Conservation (phyloP, 345 rosid species). For the Noccaea bulbosa region DNA sequence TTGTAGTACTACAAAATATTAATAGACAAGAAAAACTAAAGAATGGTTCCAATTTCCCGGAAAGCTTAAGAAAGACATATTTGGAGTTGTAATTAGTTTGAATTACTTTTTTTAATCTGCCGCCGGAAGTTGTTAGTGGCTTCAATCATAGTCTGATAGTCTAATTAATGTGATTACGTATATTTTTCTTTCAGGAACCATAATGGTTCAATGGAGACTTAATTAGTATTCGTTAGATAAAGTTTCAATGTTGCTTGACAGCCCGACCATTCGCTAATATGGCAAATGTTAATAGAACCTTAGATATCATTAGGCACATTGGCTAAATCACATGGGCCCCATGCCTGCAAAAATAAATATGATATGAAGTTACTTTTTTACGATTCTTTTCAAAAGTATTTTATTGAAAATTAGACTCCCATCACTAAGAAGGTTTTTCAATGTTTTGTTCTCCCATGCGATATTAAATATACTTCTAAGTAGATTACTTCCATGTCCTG, state of each 20-base stretch:
- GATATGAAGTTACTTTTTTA: too few species aligned
- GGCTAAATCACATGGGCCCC: conserved; percentile 38
- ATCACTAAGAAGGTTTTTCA: too few species aligned
- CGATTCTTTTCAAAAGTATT: not conserved
- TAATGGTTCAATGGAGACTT: conserved; percentile 21
- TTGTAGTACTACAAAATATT: not conserved
- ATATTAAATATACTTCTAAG: too few species aligned
- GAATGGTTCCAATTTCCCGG: conserved; percentile 10
- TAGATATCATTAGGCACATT: conserved; percentile 43
- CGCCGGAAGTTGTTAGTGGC: conserved; percentile 39
- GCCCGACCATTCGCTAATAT: conserved; percentile 42
- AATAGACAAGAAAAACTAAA: not conserved
- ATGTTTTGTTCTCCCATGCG: too few species aligned
- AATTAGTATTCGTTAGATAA: conserved; percentile 25
- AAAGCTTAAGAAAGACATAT: not conserved
- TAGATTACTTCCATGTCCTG: too few species aligned
- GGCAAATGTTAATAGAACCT: conserved; percentile 41
- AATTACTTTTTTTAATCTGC: conserved; percentile 33
- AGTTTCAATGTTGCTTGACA: conserved; percentile 24
- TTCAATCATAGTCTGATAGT: conserved; percentile 36
- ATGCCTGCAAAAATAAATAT: not conserved
- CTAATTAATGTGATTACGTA: conserved; percentile 22
- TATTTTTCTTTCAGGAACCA: conserved; percentile 21
- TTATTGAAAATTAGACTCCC: not conserved
- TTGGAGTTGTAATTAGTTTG: conserved; percentile 8